Base-by-base conservation (phyloP, 768 basidiomycete genomes). In the Amanita molliuscula region DNA sequence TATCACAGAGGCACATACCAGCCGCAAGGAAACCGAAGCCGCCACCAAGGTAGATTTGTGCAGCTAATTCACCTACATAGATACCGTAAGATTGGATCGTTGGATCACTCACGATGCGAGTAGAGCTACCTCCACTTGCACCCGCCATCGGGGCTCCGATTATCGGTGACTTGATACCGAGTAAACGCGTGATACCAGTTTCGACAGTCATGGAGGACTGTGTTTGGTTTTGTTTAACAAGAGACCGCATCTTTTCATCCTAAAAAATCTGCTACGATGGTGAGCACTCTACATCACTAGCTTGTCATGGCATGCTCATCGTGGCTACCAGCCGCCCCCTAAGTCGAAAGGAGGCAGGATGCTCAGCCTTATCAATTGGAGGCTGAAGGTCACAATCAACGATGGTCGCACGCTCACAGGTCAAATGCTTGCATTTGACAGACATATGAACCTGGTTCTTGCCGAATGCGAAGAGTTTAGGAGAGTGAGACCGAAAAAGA, bases 391-490 rank as follows among this genome's bases (percentile, higher is more conserved):
- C 52, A 96, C 93, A 52, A 84, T 98, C 69, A 96, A 85, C 82
- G 96, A 99, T 68, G 93, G 93, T 53, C 88, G 96, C 66, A 80
- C 88, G 50, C 73, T 98, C 59, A 91, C 89, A 41, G 96, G 96
- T 36, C 96, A 98, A 72, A 96, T 98, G 90, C 86, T 99, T 65
- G 96, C 96, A 47, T 99, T 97, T 65, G 96, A 99, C 73, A 85
- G 89, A 62, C 96, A 99, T 69, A 99, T 98, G 96, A 99, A 99
- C 71, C 76, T 99, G 58, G 96, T 99, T 40, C 72, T 99, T 48
- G 93, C 95, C 13, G 96, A 98, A 59, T 97, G 94, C 62, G 96
- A 99, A 67, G 96, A 99, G 68, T 99, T 98, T 64, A 73, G 96
- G 60, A 82, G 88, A 56, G 83, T 98, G 36, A 73, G 88, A 56